phyloP scores from a whole-genome alignment of 805 yeast species.

The Starmerella roubikii region DNA sequence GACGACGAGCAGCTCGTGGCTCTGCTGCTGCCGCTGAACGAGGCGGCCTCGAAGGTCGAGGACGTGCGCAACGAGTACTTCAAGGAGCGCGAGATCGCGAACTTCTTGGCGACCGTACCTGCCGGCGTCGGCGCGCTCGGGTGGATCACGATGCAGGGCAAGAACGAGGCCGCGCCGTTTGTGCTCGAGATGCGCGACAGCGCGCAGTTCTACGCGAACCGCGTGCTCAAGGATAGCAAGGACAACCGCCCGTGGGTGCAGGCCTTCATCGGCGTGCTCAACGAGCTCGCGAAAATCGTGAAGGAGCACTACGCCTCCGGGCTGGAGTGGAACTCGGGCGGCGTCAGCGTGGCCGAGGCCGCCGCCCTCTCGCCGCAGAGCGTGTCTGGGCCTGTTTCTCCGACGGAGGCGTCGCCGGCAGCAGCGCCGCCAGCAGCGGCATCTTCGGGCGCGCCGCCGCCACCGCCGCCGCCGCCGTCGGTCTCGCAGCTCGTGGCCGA shows the following conservation, averaged over 20 bases:
- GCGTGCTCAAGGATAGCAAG: conserved; percentile 72
- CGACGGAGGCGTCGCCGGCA: neutral
- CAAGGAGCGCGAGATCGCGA: conserved; percentile 39
- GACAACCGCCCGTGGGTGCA: conserved; percentile 81
- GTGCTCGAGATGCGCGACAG: conserved; percentile 79
- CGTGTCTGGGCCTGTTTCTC: conserved; percentile 10
- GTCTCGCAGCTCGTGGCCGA: conserved; percentile 40
- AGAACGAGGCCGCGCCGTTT: conserved; percentile 45
- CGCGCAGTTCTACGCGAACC: conserved; percentile 87
- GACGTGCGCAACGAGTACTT: conserved; percentile 65
- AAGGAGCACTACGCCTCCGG: conserved; percentile 75
- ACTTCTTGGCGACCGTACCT: conserved; percentile 68
- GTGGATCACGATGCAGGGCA: conserved; percentile 58
- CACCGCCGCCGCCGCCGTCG: conserved; percentile 90
- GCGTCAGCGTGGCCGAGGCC: conserved; percentile 18
- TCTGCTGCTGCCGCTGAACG: conserved; percentile 57
- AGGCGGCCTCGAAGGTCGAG: conserved; percentile 41
- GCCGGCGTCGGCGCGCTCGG: conserved; percentile 87
- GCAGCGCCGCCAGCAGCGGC: conserved; percentile 29
- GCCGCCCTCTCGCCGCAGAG: conserved; percentile 17
- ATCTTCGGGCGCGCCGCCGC: conserved; percentile 33
- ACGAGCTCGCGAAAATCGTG: conserved; percentile 55
- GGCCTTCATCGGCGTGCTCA: conserved; percentile 46
- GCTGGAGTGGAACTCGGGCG: conserved; percentile 58
- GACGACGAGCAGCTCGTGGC: conserved; percentile 40